A percentile compares a stretch with the other conserved stretches of the same genome.
These are phyloP conservation scores for Cystoderma amianthinum DNA, from an alignment of 768 basidiomycete genomes.

Conservation along the genomic window DNA sequence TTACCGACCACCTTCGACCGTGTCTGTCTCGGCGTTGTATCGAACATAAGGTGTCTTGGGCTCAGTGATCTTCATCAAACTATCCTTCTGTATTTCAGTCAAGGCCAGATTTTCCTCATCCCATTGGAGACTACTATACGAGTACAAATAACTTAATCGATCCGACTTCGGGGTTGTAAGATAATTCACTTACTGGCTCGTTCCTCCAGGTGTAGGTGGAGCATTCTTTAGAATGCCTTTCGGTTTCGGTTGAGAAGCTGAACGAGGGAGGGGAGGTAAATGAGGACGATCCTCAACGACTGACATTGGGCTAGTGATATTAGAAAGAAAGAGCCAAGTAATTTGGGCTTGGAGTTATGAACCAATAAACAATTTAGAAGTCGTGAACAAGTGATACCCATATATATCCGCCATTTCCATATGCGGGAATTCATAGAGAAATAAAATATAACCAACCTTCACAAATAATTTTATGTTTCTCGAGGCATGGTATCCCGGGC, in stretches of 20 bases:
- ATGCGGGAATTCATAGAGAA: too few relatives aligned
- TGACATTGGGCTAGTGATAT: conserved; percentile 16
- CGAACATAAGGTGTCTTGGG: conserved; percentile 96
- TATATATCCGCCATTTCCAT: too few relatives aligned
- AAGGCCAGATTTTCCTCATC: conserved; percentile 90
- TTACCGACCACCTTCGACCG: conserved; percentile 69
- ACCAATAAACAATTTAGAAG: too few relatives aligned
- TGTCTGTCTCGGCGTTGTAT: conserved; percentile 83
- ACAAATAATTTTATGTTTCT: too few relatives aligned
- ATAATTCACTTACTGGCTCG: conserved; percentile 40
- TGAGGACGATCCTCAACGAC: conserved; percentile 32
- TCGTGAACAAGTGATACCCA: too few relatives aligned
- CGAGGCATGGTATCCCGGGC: too few relatives aligned
- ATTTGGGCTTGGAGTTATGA: too few relatives aligned
- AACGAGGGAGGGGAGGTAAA: conserved; percentile 48
- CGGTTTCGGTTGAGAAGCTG: conserved; percentile 64
- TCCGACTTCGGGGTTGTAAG: neutral
- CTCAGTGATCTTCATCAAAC: conserved; percentile 97
- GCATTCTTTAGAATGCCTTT: conserved; percentile 90
- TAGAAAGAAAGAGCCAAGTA: neutral
- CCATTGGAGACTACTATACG: conserved; percentile 75
- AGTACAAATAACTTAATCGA: neutral
- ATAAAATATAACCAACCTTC: too few relatives aligned
- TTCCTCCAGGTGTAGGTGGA: conserved; percentile 33
- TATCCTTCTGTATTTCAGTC: conserved; percentile 93